Evolutionary conservation across 495 filamentous ascomycete species (phyloP).

Genomic region (Podospora anserina): DNA sequence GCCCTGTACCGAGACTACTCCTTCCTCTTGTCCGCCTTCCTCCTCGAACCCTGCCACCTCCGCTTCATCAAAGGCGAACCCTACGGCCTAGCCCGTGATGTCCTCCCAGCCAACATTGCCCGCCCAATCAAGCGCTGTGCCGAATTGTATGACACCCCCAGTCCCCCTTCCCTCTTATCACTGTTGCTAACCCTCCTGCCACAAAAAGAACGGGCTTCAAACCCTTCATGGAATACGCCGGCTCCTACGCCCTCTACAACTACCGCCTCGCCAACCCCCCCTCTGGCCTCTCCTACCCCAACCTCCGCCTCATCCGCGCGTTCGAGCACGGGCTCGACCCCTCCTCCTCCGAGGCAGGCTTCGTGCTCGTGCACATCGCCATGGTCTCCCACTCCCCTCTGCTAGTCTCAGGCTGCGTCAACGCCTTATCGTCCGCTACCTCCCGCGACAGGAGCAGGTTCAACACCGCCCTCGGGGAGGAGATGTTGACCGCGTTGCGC

Average conservation of each 20-base stretch:
- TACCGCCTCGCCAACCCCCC: constrained; percentile 67
- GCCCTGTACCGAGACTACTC: constrained; percentile 87
- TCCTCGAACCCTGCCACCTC: constrained; percentile 92
- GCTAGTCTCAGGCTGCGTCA: constrained; percentile 64
- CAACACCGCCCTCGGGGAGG: constrained; percentile 59
- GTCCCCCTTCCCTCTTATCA: background rate
- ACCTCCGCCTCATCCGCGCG: constrained; percentile 80
- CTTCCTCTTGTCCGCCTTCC: constrained; percentile 81
- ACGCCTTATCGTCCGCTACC: constrained; percentile 51
- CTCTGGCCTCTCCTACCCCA: constrained; percentile 60
- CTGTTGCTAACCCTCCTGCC: background rate
- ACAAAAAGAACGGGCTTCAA: constrained; percentile 58
- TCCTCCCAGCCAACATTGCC: constrained; percentile 66
- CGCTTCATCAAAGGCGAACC: constrained; percentile 60
- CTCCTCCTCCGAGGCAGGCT: constrained; percentile 84
- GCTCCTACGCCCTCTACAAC: constrained; percentile 88
- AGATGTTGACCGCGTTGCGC: constrained; percentile 59
- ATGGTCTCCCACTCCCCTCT: constrained; percentile 77
- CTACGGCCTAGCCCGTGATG: constrained; percentile 72
- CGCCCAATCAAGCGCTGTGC: constrained; percentile 74
- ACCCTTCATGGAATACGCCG: constrained; percentile 94
- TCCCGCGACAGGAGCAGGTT: constrained; percentile 28
- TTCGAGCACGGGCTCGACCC: constrained; percentile 86
- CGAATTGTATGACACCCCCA: constrained; percentile 60
- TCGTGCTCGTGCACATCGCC: constrained; percentile 77